Evolutionary conservation across 179 eudicot genomes (phyloP).

Genomic region (Gypsophila paniculata): DNA sequence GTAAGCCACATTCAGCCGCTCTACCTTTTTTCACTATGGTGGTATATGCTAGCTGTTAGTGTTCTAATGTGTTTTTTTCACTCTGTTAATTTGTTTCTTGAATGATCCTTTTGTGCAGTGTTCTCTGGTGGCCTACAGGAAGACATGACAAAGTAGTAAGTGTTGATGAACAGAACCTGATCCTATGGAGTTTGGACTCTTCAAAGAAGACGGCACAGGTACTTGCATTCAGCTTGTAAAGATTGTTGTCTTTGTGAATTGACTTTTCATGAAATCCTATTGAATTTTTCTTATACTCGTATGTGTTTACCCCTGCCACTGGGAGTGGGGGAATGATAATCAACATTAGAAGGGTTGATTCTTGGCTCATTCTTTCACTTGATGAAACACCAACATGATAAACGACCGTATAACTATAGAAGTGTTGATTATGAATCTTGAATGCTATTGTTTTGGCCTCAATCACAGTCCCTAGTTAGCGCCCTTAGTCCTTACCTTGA

Average conservation of each 20-base stretch:
- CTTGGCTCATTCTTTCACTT: conserved; percentile 11
- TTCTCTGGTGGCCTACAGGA: conserved; percentile 97
- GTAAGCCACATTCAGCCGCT: background rate
- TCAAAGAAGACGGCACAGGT: conserved; percentile 94
- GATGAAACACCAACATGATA: conserved; percentile 3
- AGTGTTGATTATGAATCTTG: background rate
- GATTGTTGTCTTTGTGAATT: too few species aligned
- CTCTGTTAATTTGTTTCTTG: conserved; percentile 3
- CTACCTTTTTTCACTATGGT: background rate
- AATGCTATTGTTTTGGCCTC: background rate
- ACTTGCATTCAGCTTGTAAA: conserved; percentile 11
- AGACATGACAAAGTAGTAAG: conserved; percentile 82
- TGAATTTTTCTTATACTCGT: too few species aligned
- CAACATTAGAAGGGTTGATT: background rate
- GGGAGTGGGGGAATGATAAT: too few species aligned
- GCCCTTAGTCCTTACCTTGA: background rate
- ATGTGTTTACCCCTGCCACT: too few species aligned
- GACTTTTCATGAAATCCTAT: too few species aligned
- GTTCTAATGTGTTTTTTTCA: background rate
- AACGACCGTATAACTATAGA: background rate
- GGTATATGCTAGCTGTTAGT: conserved; percentile 3
- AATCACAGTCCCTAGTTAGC: background rate
- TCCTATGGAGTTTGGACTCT: conserved; percentile 87
- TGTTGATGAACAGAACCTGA: conserved; percentile 85
- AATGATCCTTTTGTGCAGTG: conserved; percentile 40